These are phyloP conservation scores for Rhizopogon salebrosus DNA, from an alignment of 768 basidiomycete genomes.

Conservation along the genomic window DNA sequence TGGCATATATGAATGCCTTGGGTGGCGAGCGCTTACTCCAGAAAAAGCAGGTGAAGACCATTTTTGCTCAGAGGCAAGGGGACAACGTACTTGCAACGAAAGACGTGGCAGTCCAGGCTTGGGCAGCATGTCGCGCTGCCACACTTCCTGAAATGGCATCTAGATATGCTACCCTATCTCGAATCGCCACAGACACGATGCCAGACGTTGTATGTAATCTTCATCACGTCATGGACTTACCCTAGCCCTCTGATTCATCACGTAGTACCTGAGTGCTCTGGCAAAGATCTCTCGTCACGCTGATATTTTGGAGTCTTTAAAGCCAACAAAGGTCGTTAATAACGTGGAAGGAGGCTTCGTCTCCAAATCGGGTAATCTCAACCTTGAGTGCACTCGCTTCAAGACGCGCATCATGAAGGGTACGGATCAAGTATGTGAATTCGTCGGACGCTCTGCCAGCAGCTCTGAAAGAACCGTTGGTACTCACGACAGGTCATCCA, in stretches of 20 bases:
- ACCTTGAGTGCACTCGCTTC: constrained; percentile 36
- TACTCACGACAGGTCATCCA: constrained; percentile 12
- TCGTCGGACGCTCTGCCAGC: background rate
- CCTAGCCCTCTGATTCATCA: background rate
- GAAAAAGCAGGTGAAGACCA: constrained; percentile 17
- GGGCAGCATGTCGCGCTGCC: too few relatives aligned
- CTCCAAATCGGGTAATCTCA: constrained; percentile 24
- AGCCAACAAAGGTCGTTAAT: constrained; percentile 41
- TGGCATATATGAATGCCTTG: constrained; percentile 30
- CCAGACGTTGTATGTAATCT: constrained; percentile 21
- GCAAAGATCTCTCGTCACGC: constrained; percentile 41
- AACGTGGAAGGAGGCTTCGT: too few relatives aligned
- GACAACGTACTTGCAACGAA: constrained; percentile 1
- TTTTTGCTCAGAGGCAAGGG: constrained; percentile 29
- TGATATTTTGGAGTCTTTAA: constrained; percentile 42
- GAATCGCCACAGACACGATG: constrained; percentile 22
- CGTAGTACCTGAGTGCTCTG: constrained; percentile 39
- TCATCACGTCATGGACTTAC: background rate
- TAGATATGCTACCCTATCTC: constrained; percentile 10
- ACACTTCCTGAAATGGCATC: constrained; percentile 16
- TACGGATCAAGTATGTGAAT: constrained; percentile 31
- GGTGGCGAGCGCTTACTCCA: constrained; percentile 30
- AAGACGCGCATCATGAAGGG: constrained; percentile 38
- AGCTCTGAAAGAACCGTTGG: background rate
- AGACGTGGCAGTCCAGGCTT: constrained; percentile 37